A percentile compares a stretch with the other conserved stretches of the same genome.
Conservation (phyloP, 1,284 basidiomycete species). For the Cystobasidium sp. region DNA sequence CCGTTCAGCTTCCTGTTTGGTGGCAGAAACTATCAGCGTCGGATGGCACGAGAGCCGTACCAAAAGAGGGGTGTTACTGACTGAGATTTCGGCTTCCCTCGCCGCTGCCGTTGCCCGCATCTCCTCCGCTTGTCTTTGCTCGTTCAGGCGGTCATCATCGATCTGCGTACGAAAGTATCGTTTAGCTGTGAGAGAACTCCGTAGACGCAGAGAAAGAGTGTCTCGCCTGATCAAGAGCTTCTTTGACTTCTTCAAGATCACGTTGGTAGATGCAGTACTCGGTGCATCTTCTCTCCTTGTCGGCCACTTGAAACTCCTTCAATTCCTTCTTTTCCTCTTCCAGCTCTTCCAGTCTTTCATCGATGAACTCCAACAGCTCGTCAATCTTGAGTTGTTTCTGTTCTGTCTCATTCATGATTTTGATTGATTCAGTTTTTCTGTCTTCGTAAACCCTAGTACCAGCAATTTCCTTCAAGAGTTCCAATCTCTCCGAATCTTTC, state of each 20-base stretch:
- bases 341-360: constrained; percentile 83
- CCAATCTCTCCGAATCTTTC: constrained; percentile 91
- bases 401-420: constrained; percentile 93
- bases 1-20: constrained; percentile 69
- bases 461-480: constrained; percentile 94
- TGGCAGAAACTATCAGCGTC: background rate
- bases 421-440: constrained; percentile 84
- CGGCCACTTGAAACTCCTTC: constrained; percentile 84
- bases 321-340: constrained; percentile 98
- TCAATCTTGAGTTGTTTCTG: constrained; percentile 88
- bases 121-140: constrained; percentile 78
- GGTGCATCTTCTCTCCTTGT: constrained; percentile 89
- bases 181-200: background rate
- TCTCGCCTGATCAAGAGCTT: constrained; percentile 64
- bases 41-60: background rate
- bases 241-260: constrained; percentile 85
- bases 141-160: constrained; percentile 72
- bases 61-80: constrained; percentile 56
- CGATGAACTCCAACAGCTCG: constrained; percentile 87
- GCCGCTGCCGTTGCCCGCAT: constrained; percentile 78
- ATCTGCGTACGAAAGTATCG: constrained; percentile 55
- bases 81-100: constrained; percentile 80
- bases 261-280: constrained; percentile 93
- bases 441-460: constrained; percentile 99
- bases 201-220: background rate